Percentiles rank a stretch among this genome's conserved stretches.
Conservation (phyloP, 2,329 filamentous ascomycete genomes). For the Nothophaeocryptopus gaeumannii region DNA sequence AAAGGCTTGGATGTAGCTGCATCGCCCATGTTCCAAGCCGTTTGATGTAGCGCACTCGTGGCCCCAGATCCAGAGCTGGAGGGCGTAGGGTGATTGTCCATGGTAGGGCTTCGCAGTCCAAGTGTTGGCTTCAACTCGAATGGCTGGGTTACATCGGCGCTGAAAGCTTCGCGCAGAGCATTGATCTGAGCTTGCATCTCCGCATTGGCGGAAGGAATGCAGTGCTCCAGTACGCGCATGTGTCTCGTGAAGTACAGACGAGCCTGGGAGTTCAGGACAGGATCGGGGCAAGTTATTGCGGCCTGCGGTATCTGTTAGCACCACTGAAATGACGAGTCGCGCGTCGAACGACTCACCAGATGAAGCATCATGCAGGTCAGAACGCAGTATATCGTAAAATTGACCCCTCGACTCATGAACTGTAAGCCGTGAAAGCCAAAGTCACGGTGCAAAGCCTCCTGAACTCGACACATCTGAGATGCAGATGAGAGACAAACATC, state of each 20-base stretch:
- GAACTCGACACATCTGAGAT: conserved; percentile 78
- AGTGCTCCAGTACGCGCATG: conserved; percentile 88
- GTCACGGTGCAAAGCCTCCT: conserved; percentile 74
- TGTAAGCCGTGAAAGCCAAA: conserved; percentile 78
- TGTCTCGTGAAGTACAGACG: conserved; percentile 87
- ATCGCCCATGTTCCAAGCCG: conserved; percentile 25
- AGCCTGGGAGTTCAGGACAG: conserved; percentile 79
- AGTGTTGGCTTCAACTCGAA: conserved; percentile 88
- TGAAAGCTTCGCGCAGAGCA: conserved; percentile 85
- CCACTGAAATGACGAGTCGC: background rate
- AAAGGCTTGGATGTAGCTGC: conserved; percentile 23
- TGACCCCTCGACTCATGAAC: conserved; percentile 91
- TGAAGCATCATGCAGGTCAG: conserved; percentile 91
- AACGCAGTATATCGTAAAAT: conserved; percentile 90
- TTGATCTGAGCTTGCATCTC: conserved; percentile 90
- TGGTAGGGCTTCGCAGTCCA: conserved; percentile 61
- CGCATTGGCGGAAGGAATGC: conserved; percentile 75
- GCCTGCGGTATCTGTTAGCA: conserved; percentile 50
- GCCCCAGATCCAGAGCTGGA: conserved; percentile 19
- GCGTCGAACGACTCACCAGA: conserved; percentile 61
- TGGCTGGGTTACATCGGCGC: conserved; percentile 75
- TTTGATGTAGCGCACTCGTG: conserved; percentile 9
- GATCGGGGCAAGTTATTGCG: conserved; percentile 88
- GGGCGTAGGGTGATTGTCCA: conserved; percentile 39
- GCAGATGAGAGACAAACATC: conserved; percentile 79